Evolutionary conservation across 345 rosid species (phyloP).

Genomic region (Aquilaria sinensis): DNA sequence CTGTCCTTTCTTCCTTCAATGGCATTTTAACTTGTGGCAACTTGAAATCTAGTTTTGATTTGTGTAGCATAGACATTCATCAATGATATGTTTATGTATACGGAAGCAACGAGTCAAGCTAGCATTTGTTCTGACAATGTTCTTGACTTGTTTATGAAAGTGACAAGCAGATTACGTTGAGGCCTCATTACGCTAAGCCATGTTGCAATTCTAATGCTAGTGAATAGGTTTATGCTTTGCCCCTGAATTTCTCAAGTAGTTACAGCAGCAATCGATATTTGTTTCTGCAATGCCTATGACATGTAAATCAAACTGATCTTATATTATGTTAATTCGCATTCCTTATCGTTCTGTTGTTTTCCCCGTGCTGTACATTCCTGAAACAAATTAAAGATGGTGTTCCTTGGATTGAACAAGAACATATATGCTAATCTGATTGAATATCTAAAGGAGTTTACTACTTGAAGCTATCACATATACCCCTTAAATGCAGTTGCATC

Average conservation of each 20-base stretch:
- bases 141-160: too few relatives aligned
- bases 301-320: not conserved
- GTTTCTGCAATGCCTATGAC: not conserved
- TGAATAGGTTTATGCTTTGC: not conserved
- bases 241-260: not conserved
- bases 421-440: conserved; percentile 78
- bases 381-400: conserved; percentile 84
- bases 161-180: too few relatives aligned
- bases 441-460: conserved; percentile 76
- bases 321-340: not conserved
- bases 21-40: too few relatives aligned
- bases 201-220: not conserved
- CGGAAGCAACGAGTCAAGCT: too few relatives aligned
- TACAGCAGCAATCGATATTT: not conserved
- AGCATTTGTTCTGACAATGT: too few relatives aligned
- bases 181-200: not conserved
- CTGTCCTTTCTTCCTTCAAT: too few relatives aligned
- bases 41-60: too few relatives aligned
- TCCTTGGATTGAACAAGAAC: conserved; percentile 90
- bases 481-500: not conserved
- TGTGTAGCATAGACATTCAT: too few relatives aligned
- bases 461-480: conserved; percentile 11
- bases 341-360: not conserved
- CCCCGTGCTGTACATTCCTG: conserved; percentile 82
- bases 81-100: too few relatives aligned